Conservation (phyloP, 305 asterid species). For the Withania somnifera region DNA sequence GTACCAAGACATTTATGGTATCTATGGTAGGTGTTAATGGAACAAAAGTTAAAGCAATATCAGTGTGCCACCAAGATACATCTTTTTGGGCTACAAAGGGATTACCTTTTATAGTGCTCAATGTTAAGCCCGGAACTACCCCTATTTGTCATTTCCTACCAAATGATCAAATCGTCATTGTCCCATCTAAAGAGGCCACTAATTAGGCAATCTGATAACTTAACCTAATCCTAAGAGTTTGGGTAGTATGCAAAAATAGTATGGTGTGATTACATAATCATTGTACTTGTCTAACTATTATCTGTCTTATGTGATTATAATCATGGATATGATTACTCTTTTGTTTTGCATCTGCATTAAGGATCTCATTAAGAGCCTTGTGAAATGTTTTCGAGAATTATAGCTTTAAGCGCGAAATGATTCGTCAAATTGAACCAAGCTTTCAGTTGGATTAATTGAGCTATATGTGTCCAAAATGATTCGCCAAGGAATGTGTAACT, state of each 20-base stretch:
- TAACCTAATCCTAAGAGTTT: background rate
- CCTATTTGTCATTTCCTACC: background rate
- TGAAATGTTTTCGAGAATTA: background rate
- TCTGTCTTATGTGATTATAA: background rate
- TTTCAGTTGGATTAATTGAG: background rate
- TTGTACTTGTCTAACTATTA: background rate
- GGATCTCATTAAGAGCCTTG: background rate
- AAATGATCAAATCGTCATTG: background rate
- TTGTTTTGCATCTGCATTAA: background rate
- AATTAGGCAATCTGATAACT: background rate
- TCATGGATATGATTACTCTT: background rate
- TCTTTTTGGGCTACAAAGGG: background rate
- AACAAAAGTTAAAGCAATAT: background rate
- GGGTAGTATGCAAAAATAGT: background rate
- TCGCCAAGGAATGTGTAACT: background rate
- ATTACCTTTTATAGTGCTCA: background rate
- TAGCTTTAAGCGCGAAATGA: background rate
- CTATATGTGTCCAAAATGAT: background rate
- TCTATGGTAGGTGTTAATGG: background rate
- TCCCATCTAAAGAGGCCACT: background rate
- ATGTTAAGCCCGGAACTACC: background rate
- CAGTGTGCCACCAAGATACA: background rate
- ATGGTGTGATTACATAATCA: background rate
- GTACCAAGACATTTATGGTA: background rate
- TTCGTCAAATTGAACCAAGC: background rate